Evolutionary conservation across 495 filamentous ascomycete genomes (phyloP).

Genomic region (Glonium stellatum): DNA sequence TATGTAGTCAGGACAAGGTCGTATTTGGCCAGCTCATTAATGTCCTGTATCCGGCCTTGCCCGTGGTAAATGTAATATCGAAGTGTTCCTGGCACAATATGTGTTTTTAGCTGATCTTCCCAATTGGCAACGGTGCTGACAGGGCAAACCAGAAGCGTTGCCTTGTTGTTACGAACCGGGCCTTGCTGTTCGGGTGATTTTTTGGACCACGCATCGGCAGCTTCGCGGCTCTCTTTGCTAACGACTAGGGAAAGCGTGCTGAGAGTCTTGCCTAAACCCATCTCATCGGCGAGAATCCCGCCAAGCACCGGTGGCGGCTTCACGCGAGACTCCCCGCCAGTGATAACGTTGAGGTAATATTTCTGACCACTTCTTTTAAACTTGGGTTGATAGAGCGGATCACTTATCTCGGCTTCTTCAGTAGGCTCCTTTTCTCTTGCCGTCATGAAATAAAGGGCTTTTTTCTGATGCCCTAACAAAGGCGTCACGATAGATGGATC

Average conservation of each 20-base stretch:
- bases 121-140: conserved; percentile 87
- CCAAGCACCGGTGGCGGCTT: conserved; percentile 67
- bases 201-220: conserved; percentile 53
- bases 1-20: conserved; percentile 92
- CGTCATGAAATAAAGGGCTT: conserved; percentile 82
- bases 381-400: conserved; percentile 63
- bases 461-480: conserved; percentile 81
- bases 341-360: conserved; percentile 76
- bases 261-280: conserved; percentile 93
- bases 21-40: conserved; percentile 59
- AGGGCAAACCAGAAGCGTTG: conserved; percentile 85
- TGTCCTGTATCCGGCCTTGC: conserved; percentile 57
- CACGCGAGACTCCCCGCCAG: conserved; percentile 53
- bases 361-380: conserved; percentile 43
- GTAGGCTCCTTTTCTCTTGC: conserved; percentile 64
- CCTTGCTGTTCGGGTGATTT: conserved; percentile 29
- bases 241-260: conserved; percentile 75
- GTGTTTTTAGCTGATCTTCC: conserved; percentile 79
- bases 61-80: conserved; percentile 82
- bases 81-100: conserved; percentile 56
- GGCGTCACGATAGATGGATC: conserved; percentile 55
- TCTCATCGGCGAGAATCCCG: conserved; percentile 95
- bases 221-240: conserved; percentile 44
- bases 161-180: conserved; percentile 59
- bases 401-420: conserved; percentile 51